phyloP scores from a whole-genome alignment of 225 moss, liverwort and hornwort genomes.

The Climacium dendroides region DNA sequence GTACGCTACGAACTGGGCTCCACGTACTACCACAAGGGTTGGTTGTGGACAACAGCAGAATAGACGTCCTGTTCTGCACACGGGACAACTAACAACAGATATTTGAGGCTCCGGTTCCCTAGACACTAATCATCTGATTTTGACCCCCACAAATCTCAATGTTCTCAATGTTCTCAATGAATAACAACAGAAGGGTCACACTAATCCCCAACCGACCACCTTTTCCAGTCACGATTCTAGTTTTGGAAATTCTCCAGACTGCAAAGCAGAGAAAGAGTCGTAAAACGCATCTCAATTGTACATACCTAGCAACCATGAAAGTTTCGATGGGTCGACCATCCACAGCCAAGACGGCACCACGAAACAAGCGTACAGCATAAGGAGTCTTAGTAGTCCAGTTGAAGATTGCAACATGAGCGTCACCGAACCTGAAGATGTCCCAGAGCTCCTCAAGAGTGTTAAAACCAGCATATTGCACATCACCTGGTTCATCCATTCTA shows the following conservation, averaged over 20 bases:
- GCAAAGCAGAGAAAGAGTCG: neutral
- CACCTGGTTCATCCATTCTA: neutral
- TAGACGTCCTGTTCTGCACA: neutral
- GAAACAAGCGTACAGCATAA: neutral
- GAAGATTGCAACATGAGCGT: neutral
- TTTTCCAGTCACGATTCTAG: neutral
- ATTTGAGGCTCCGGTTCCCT: neutral
- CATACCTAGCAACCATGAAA: neutral
- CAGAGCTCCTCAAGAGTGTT: neutral
- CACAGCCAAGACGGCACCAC: neutral
- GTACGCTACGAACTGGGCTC: slow-evolving; percentile 3
- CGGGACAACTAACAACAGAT: neutral
- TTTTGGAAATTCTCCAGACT: neutral
- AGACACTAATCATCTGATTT: neutral
- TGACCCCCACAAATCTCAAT: neutral
- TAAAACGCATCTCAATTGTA: neutral
- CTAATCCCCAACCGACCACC: neutral
- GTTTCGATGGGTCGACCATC: neutral
- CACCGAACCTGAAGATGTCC: neutral
- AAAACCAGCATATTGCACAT: neutral
- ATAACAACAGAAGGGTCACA: neutral
- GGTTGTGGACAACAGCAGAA: neutral
- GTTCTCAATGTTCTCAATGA: no score
- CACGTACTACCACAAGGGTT: neutral
- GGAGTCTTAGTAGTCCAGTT: slow-evolving; percentile 1